A percentile compares a stretch with the other conserved stretches of the same genome.
phyloP scores from a whole-genome alignment of 2,329 filamentous ascomycete genomes.

The Ophiostoma perfectum region DNA sequence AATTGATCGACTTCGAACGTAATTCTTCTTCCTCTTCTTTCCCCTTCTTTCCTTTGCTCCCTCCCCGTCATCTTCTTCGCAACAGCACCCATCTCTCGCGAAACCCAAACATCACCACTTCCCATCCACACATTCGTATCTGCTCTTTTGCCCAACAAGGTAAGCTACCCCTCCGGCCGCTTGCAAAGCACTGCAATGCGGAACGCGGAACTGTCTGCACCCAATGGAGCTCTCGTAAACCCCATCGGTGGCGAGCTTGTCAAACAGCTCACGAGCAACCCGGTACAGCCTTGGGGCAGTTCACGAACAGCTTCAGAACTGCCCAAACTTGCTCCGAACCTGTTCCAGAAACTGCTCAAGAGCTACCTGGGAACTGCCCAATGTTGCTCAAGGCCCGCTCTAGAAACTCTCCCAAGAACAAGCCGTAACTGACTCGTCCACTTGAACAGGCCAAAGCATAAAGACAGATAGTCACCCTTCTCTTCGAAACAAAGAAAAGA shows the following conservation, averaged over 20 bases:
- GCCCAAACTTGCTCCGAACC: background rate
- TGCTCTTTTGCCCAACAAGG: conserved; percentile 21
- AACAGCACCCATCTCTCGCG: conserved; percentile 14
- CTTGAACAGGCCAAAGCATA: conserved; percentile 14
- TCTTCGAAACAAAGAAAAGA: conserved; percentile 10
- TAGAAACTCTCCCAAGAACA: background rate
- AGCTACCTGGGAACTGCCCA: background rate
- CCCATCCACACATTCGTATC: conserved; percentile 9
- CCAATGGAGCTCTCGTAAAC: background rate
- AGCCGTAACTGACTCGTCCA: conserved; percentile 8
- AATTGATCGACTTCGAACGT: conserved; percentile 22
- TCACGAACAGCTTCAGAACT: background rate
- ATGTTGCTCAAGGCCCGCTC: background rate
- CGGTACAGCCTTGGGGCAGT: background rate
- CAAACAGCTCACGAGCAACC: background rate
- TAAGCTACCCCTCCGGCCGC: conserved; percentile 17
- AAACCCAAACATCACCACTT: conserved; percentile 5
- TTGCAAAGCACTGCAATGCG: conserved; percentile 8
- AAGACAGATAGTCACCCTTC: conserved; percentile 5
- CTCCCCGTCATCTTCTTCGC: conserved; percentile 14
- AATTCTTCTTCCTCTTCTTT: conserved; percentile 20
- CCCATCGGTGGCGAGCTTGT: background rate
- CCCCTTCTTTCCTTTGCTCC: conserved; percentile 14
- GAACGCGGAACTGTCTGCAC: conserved; percentile 7
- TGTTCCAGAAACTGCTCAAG: background rate